phyloP scores from a whole-genome alignment of 208 protist genomes.

The Trichomonas vaginalis region DNA sequence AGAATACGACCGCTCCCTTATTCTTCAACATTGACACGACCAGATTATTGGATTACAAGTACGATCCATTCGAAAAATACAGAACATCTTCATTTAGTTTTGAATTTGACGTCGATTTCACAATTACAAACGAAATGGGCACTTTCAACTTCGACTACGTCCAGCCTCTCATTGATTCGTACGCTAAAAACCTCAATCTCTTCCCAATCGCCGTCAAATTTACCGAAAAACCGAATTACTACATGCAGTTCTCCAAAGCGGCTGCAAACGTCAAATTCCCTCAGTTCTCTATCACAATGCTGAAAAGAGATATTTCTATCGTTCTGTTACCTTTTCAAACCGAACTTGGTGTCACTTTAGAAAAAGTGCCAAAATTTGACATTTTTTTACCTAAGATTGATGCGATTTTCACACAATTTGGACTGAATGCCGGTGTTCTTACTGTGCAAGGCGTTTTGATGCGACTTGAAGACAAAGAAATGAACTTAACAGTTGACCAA shows the following conservation, averaged over 20 bases:
- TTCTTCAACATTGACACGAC: background rate
- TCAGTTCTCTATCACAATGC: background rate
- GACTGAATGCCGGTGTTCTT: background rate
- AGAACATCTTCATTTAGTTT: background rate
- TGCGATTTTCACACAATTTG: background rate
- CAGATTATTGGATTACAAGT: background rate
- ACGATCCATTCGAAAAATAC: background rate
- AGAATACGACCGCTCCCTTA: background rate
- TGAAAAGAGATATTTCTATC: background rate
- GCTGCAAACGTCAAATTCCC: background rate
- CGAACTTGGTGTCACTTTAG: background rate
- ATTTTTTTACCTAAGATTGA: background rate
- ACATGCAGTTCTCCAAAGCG: background rate
- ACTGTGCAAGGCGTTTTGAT: background rate
- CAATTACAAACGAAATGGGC: background rate
- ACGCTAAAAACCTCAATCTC: background rate
- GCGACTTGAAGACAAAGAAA: background rate
- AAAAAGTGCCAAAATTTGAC: background rate
- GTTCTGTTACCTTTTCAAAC: background rate
- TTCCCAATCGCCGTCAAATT: background rate
- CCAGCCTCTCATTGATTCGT: background rate
- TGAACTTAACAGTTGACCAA: background rate
- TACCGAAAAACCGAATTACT: background rate
- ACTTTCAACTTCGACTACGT: background rate
- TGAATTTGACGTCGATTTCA: background rate